Conservation (phyloP, 768 basidiomycete genomes). For the Mycena epipterygia region DNA sequence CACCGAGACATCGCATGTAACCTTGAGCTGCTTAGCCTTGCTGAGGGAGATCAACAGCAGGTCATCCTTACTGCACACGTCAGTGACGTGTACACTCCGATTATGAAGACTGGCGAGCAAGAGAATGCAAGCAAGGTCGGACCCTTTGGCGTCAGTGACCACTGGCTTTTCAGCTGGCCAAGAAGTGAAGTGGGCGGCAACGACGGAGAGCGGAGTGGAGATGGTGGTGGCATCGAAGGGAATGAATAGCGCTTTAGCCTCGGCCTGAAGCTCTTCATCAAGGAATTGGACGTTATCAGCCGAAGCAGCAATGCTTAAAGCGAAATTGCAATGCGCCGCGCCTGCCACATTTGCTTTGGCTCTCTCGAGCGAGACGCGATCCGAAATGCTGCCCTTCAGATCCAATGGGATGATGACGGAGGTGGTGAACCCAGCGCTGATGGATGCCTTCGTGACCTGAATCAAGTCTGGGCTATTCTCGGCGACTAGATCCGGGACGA, state of each 20-base stretch:
- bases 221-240: conserved; percentile 70
- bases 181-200: conserved; percentile 89
- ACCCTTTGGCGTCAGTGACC: conserved; percentile 92
- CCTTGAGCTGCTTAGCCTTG: conserved; percentile 93
- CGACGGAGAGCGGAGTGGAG: conserved; percentile 73
- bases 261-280: conserved; percentile 82
- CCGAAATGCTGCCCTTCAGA: conserved; percentile 70
- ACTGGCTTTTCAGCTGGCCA: conserved; percentile 96
- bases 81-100: conserved; percentile 90
- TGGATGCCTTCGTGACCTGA: conserved; percentile 81
- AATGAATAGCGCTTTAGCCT: conserved; percentile 90
- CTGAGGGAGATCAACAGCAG: conserved; percentile 91
- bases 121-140: conserved; percentile 93
- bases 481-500: conserved; percentile 79
- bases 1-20: conserved; percentile 96
- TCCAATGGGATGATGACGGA: conserved; percentile 84
- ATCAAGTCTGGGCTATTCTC: conserved; percentile 70
- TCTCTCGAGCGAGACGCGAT: conserved; percentile 75
- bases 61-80: conserved; percentile 90
- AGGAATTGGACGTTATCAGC: conserved; percentile 72
- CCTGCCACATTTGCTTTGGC: conserved; percentile 75
- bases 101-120: conserved; percentile 94
- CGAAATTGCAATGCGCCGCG: conserved; percentile 88
- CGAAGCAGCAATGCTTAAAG: conserved; percentile 84
- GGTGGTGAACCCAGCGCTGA: conserved; percentile 93